Base-by-base conservation (phyloP, 2,329 filamentous ascomycete species). In the Sporothrix curviconia region DNA sequence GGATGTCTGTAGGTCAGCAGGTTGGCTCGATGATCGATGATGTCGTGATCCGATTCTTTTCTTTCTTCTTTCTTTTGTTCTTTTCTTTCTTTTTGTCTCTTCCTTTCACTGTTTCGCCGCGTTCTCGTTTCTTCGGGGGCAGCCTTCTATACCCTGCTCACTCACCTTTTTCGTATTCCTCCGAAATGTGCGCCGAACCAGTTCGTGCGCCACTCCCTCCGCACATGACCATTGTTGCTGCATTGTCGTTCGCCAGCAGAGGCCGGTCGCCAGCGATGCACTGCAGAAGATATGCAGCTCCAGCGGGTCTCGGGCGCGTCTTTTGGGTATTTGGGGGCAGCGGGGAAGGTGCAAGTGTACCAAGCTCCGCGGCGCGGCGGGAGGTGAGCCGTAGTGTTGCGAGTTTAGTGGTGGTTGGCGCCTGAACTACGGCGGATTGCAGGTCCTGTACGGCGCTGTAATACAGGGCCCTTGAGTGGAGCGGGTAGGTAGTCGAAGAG, bases 201-300 rank as follows among this genome's bases (percentile, higher is more conserved):
- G 25, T 11, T 39, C 34, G 42, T 46, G 44, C 52, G n/a, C 52
- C 40, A 22, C 25, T 53, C 25, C n/a, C 19, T 19, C 12, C 24
- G 43, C 53, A 59, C 53, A 49, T 53, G 57, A 47, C 40, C 36
- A 4, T 37, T 42, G 24, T 14, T 56, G 44, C 22, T 40, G 34
- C 54, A 42, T 56, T 49, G 43, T 22, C 43, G 54, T 47, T 56
- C 43, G 54, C 24, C 54, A 40, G 43, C 17, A n/a, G n/a, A n/a
- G n/a, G n/a, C n/a, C 24, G 14, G 43, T 12, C 24, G 54, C 49
- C 54, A 49, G 42, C 25, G 54, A 34, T 42, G 51, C n/a, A n/a
- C n/a, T n/a, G n/a, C n/a, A 54, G 28, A 28, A 25, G 37, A 34
- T 15, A 42, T 43, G 51, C 39, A 34, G 46, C 30, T 34, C 49